Evolutionary conservation across 2,329 filamentous ascomycete species (phyloP).

Genomic region (Fusarium luffae): DNA sequence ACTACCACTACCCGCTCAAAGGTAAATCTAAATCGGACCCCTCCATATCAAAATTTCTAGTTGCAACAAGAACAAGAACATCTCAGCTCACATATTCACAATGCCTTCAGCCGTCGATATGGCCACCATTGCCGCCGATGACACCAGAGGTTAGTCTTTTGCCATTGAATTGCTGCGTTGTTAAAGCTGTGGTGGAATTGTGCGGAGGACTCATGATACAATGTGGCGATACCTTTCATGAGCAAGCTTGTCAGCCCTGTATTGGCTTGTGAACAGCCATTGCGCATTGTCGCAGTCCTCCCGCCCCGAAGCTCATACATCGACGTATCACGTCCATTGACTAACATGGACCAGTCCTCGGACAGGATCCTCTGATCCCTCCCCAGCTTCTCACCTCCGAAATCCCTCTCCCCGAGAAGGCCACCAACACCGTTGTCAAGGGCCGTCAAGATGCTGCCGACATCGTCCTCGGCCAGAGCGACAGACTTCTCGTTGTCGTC

Average conservation of each 20-base stretch:
- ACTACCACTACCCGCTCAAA: slow-evolving; percentile 29
- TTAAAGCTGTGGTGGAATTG: background rate
- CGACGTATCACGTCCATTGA: background rate
- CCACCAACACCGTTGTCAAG: slow-evolving; percentile 75
- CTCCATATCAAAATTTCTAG: slow-evolving; percentile 35
- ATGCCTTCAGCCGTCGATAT: slow-evolving; percentile 54
- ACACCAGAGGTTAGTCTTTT: slow-evolving; percentile 54
- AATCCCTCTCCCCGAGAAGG: slow-evolving; percentile 75
- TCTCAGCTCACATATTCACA: slow-evolving; percentile 32
- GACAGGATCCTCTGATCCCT: slow-evolving; percentile 92
- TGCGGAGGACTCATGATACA: slow-evolving; percentile 16
- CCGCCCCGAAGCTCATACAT: too few species aligned
- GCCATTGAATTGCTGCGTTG: background rate
- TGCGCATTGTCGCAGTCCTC: background rate
- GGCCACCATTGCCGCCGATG: slow-evolving; percentile 57
- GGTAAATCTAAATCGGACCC: slow-evolving; percentile 24
- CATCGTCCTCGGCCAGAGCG: slow-evolving; percentile 81
- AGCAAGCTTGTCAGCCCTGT: background rate
- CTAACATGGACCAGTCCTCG: slow-evolving; percentile 73
- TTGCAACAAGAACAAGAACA: slow-evolving; percentile 31
- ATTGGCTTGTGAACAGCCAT: background rate
- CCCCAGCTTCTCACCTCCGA: slow-evolving; percentile 88
- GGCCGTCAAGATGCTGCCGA: slow-evolving; percentile 75
- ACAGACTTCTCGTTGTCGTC: slow-evolving; percentile 92
- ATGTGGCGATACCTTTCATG: background rate